Evolutionary conservation across 805 yeast species (phyloP), one percentile per base, ranked within the genome.

Genomic region (Kodamaea kaohsiungensis): DNA sequence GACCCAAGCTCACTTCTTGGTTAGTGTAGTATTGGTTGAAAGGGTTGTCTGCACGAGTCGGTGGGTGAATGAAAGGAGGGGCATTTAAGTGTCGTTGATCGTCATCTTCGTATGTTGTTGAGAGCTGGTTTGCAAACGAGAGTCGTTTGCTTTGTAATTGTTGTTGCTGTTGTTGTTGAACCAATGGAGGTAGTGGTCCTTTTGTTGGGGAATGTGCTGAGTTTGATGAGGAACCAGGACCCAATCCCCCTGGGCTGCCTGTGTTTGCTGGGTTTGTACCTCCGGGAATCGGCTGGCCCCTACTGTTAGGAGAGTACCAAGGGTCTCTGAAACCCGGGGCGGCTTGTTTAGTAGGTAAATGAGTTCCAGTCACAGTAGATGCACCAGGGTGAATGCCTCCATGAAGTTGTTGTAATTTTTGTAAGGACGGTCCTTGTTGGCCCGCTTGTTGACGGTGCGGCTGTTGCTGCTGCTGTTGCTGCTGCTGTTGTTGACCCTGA

Each of bases 51-150:
- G 74, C 78, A 43, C 80, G 65, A 0, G 78, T 69, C 12, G 80
- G 80, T 9, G 80, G 80, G 45, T 70, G 70, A n/a, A 73, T 64
- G 53, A 60, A 70, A 6, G 72, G 70, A 5, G 69, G 66, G 2
- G 58, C 59, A 25, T 59, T 59, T 27, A 54, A 52, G 56, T 61
- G 67, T 19, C 45, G 19, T 48, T 61, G 61, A 38, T 61, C 62
- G 13, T 71, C 76, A 54, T 73, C 63, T 60, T 81, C 85, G 62
- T 80, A 81, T 1, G 84, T 81, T 1, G 80, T 75, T 22, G 83
- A 82, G 12, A 81, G 64, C 55, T 78, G 82, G 58, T 71, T 74
- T 10, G 79, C 70, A 54, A 72, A 75, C n/a, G 76, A 72, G 43
- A 66, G 61, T 18, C 75, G 54, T 54, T 67, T 70, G 42, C 51